phyloP scores from a whole-genome alignment of 345 rosid species.

The Melaleuca alternifolia region DNA sequence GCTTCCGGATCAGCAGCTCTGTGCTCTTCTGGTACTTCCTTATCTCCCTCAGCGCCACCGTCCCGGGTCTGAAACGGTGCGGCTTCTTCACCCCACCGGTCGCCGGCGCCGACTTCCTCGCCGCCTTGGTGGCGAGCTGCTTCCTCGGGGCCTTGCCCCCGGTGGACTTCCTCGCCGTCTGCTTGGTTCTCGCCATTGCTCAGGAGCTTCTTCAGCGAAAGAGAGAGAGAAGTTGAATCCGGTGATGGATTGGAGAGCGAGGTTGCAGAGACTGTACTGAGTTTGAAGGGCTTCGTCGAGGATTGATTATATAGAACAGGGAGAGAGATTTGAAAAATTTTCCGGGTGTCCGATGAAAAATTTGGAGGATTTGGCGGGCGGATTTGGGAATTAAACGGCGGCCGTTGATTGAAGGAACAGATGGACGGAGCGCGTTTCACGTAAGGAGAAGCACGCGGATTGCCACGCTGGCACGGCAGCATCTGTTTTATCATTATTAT shows the following conservation, averaged over 20 bases:
- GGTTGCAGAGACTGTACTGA: background rate
- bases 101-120: slow-evolving; percentile 2
- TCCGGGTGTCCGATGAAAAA: background rate
- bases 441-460: background rate
- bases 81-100: slow-evolving; percentile 1
- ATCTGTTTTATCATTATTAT: background rate
- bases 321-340: background rate
- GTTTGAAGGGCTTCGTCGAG: background rate
- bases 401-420: background rate
- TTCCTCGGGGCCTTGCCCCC: slow-evolving; percentile 4
- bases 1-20: slow-evolving; percentile 2
- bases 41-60: slow-evolving; percentile 1
- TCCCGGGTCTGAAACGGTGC: background rate
- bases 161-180: slow-evolving; percentile 1
- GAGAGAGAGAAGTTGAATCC: background rate
- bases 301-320: background rate
- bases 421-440: background rate
- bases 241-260: background rate
- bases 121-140: slow-evolving; percentile 5
- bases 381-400: background rate
- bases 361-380: background rate
- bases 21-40: slow-evolving; percentile 6
- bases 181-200: slow-evolving; percentile 2
- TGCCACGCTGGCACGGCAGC: background rate
- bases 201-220: background rate